phyloP scores from a whole-genome alignment of 192 early-diverging fungal genomes.

The Geranomyces michiganensis region DNA sequence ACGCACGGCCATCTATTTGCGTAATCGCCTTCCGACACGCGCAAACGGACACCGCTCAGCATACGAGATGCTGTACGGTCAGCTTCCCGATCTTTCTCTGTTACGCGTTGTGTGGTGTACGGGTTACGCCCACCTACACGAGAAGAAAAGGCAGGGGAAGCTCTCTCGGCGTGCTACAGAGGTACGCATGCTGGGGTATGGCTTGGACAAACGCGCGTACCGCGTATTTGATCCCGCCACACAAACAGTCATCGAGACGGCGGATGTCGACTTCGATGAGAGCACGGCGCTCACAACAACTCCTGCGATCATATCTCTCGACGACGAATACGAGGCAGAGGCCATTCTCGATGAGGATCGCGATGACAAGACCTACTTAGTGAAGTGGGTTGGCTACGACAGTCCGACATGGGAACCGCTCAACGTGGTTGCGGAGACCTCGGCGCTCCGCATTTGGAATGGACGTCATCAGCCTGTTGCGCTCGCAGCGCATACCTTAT shows the following conservation, averaged over 20 bases:
- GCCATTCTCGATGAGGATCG: constrained; percentile 2
- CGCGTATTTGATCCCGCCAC: no score
- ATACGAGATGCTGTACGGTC: not conserved
- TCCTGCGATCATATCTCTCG: not conserved
- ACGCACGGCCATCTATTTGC: not conserved
- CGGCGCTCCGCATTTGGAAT: not conserved
- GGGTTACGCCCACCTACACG: not conserved
- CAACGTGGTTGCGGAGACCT: not conserved
- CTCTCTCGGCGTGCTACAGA: not conserved
- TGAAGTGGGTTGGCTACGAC: not conserved
- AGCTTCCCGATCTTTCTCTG: not conserved
- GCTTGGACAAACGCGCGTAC: no score
- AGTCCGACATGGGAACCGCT: not conserved
- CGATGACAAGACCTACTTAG: not conserved
- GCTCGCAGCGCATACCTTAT: not conserved
- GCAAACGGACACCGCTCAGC: not conserved
- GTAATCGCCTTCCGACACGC: not conserved
- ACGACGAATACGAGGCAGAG: not conserved
- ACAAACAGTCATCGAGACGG: no score
- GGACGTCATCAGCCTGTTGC: not conserved
- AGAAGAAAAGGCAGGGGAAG: not conserved
- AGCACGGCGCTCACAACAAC: not conserved
- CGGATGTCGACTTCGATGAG: no score
- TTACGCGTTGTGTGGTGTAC: not conserved
- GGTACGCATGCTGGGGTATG: constrained; percentile 3